Base-by-base conservation (phyloP, 805 yeast species). In the Cyberlindnera subsufficiens region DNA sequence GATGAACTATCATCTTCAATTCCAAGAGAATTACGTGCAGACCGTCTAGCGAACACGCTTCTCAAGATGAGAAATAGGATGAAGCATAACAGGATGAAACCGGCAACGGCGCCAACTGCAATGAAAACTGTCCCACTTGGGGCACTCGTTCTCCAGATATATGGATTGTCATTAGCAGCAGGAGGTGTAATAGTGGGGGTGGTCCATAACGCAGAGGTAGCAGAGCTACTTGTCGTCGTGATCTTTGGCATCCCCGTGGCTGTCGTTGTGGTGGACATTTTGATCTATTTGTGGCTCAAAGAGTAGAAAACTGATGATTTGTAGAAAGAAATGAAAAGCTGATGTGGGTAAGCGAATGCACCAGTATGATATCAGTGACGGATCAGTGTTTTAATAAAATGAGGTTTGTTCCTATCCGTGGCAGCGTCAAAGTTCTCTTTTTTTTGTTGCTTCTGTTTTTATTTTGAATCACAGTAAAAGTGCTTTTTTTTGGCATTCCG, bases 121-220 rank as follows among this genome's bases (percentile, higher is more conserved):
- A 88, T 87, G 63, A 86, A 87, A 3, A 88, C 89, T 1, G 93
- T 83, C 1, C 96, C 96, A 37, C 76, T 71, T 1, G 89, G 86
- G 37, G 71, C 68, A 17, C 56, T 56, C 6, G 78, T 62, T 37
- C 66, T 61, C 51, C 73, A 63, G 16, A 87, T 68, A 54, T 73
- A 80, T 10, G 96, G 96, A 60, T 87, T 87, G 39, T 71, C 64
- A 15, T 52, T 53, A 33, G 76, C 69, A 2, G 81, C 66, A 0
- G 95, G 95, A 2, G 69, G 71, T 8, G 65, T 60, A 25, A 69
- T 65, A 1, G 61, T 56, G 3, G 71, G 69, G 0, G 60, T 53
- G 1, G 50, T 18, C 51, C 59, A 55, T 1, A 55, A 37, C 2
- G 55, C 37, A 7, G 58, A 40, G 4, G 58, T 15, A 6, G 50